A percentile compares a stretch with the other conserved stretches of the same genome.
These are phyloP conservation scores for Aspergillus sp. DNA, from an alignment of 2,329 filamentous ascomycete genomes.

Conservation along the genomic window DNA sequence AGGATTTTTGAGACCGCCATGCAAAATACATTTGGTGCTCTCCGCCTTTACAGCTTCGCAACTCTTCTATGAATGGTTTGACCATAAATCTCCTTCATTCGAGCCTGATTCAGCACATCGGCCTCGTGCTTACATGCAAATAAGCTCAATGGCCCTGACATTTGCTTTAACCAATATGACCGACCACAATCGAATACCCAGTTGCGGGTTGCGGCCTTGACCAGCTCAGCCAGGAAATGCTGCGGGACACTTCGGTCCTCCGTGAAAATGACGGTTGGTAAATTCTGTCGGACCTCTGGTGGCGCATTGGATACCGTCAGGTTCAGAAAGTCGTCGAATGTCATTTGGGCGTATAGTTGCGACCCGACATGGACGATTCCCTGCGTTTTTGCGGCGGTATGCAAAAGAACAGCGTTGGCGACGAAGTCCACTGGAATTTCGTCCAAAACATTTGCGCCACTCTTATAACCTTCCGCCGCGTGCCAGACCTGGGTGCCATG, in stretches of 20 bases:
- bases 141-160: conserved; percentile 22
- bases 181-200: conserved; percentile 27
- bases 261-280: conserved; percentile 22
- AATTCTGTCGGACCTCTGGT: conserved; percentile 11
- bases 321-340: conserved; percentile 20
- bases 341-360: conserved; percentile 20
- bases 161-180: conserved; percentile 26
- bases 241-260: conserved; percentile 19
- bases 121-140: conserved; percentile 17
- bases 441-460: conserved; percentile 23
- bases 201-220: conserved; percentile 24
- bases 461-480: conserved; percentile 19
- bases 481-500: conserved; percentile 24
- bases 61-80: conserved; percentile 6
- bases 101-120: conserved; percentile 14
- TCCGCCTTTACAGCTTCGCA: conserved; percentile 13
- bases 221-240: conserved; percentile 24
- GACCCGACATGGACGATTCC: conserved; percentile 24
- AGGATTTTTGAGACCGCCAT: no score
- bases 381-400: conserved; percentile 21
- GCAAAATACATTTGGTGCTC: neutral
- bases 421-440: conserved; percentile 28
- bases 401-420: conserved; percentile 24
- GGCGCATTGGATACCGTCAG: conserved; percentile 14
- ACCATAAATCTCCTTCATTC: conserved; percentile 15